Percentiles rank a stretch among this genome's conserved stretches.
Evolutionary conservation across 2,329 filamentous ascomycete genomes (phyloP).

Genomic region (Cladosporium sp.): DNA sequence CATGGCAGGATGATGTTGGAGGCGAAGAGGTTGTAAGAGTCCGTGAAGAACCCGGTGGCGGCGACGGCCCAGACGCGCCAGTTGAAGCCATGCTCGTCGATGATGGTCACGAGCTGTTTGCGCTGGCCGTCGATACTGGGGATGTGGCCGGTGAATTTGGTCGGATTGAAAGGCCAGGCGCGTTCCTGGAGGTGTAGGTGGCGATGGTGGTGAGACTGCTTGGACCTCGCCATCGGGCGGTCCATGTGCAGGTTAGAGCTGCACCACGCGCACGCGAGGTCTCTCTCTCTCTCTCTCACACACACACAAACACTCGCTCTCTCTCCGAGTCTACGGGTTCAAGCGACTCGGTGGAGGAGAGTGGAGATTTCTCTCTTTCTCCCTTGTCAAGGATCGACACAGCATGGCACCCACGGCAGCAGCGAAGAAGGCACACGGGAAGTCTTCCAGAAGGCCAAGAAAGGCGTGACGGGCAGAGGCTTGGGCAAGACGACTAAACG

Average conservation of each 20-base stretch:
- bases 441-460: too few relatives aligned
- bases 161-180: constrained; percentile 8
- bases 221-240: constrained; percentile 1
- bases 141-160: constrained; percentile 12
- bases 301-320: too few relatives aligned
- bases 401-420: too few relatives aligned
- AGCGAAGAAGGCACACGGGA: too few relatives aligned
- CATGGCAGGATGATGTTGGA: constrained; percentile 38
- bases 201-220: background rate
- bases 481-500: too few relatives aligned
- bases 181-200: constrained; percentile 11
- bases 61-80: constrained; percentile 34
- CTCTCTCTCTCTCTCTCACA: too few relatives aligned
- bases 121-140: constrained; percentile 10
- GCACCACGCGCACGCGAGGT: too few relatives aligned
- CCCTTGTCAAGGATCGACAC: too few relatives aligned
- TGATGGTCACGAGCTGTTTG: constrained; percentile 13
- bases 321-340: too few relatives aligned
- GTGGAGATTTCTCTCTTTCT: too few relatives aligned
- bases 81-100: constrained; percentile 20
- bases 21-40: constrained; percentile 37
- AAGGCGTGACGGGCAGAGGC: too few relatives aligned
- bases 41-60: constrained; percentile 37
- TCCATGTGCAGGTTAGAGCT: background rate
- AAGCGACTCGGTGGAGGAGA: too few relatives aligned